A percentile compares a stretch with the other conserved stretches of the same genome.
These are phyloP conservation scores for Chaetoceros muelleri DNA, from an alignment of 108 stramenopile genomes.

Conservation along the genomic window DNA sequence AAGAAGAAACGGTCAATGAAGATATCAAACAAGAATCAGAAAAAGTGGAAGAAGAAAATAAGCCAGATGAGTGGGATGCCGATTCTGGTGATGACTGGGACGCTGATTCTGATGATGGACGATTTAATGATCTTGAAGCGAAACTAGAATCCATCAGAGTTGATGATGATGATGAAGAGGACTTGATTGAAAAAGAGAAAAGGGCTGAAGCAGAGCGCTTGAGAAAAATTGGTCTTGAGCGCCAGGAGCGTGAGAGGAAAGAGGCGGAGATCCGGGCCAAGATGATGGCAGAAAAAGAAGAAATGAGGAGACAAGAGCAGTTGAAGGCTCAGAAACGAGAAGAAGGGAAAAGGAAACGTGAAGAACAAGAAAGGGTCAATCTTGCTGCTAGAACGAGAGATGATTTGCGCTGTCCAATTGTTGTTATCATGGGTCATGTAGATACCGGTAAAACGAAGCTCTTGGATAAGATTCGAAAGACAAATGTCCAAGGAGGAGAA, in stretches of 20 bases:
- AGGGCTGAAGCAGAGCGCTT: slow-evolving; percentile 73
- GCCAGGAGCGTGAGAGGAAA: slow-evolving; percentile 72
- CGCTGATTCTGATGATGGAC: slow-evolving; percentile 62
- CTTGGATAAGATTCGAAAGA: slow-evolving; percentile 97
- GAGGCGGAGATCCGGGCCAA: slow-evolving; percentile 58
- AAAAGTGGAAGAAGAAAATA: slow-evolving; percentile 21
- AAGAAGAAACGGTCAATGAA: slow-evolving; percentile 30
- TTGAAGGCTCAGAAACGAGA: slow-evolving; percentile 60
- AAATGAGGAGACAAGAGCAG: slow-evolving; percentile 26
- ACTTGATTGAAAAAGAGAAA: slow-evolving; percentile 80
- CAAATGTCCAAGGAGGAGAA: slow-evolving; percentile 99
- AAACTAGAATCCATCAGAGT: slow-evolving; percentile 48
- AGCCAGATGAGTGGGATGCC: slow-evolving; percentile 58
- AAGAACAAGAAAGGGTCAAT: slow-evolving; percentile 76
- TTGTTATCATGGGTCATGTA: slow-evolving; percentile 99
- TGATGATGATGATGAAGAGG: slow-evolving; percentile 65
- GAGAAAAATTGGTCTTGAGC: slow-evolving; percentile 55
- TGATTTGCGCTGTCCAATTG: slow-evolving; percentile 92
- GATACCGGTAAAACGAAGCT: slow-evolving; percentile 99
- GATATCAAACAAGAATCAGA: slow-evolving; percentile 15
- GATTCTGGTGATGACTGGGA: slow-evolving; percentile 83
- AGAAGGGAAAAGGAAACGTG: slow-evolving; percentile 64
- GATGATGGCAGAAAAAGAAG: slow-evolving; percentile 47
- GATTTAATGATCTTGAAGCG: slow-evolving; percentile 62
- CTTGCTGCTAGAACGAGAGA: slow-evolving; percentile 74